Base-by-base conservation (phyloP, 2,329 filamentous ascomycete genomes). In the Ophiosphaerella herpotricha region DNA sequence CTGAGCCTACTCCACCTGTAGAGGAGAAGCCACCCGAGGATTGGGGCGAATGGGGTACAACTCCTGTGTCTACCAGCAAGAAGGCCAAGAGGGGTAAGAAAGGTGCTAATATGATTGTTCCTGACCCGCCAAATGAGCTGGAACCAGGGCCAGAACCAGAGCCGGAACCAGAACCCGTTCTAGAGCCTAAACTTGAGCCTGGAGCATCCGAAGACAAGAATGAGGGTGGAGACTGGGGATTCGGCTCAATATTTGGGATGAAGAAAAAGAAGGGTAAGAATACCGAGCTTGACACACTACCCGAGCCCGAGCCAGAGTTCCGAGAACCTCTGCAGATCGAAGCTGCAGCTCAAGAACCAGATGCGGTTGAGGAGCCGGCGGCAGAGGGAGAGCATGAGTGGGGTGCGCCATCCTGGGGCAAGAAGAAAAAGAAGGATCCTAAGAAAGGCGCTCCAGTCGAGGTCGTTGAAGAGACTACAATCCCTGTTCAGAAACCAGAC, bases 371-470 rank as follows among this genome's bases (percentile, higher is more conserved):
- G 49, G 80, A 82, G 59, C 76, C 79, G 2, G 77, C 77, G 49
- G 70, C 69, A 13, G 77, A 79, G 24, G 73, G 75, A 12, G 80
- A 82, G 46, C 81, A 81, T 49, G 82, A 83, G 57, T 83, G 83
- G 66, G 79, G 75, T 51, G 79, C 80, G 40, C 85, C 83, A 77
- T 80, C 79, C 29, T 82, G 78, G 43, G 77, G 79, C 5, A 83
- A 80, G 52, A 84, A 67, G 45, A 72, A 66, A 51, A 61, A 72
- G 50, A 76, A 63, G 36, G 58, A 56, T 21, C 63, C 66, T 7
- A 71, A 70, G 56, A 77, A 76, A 54, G 73, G 75, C 39, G 70
- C 66, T 12, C 63, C 70, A 7, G 54, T 74, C 21, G 72, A 75
- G 31, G 69, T 74, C 23, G 67, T 75, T 21, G 70, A 75, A 16